These are phyloP conservation scores for Actinomortierella wolfii DNA, from an alignment of 371 early-diverging fungal genomes.

Conservation along the genomic window DNA sequence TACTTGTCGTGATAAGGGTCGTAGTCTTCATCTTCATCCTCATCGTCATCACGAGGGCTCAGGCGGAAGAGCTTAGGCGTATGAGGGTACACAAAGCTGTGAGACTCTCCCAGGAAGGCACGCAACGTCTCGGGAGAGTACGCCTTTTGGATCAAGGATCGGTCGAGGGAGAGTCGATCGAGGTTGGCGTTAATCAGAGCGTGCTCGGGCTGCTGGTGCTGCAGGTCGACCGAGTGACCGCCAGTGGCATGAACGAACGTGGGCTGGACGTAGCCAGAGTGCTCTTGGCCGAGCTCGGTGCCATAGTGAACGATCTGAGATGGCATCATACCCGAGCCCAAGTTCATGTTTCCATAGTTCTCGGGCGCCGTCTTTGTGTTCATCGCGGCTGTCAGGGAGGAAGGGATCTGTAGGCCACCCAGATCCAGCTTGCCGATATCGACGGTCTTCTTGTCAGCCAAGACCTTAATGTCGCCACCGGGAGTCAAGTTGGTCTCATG, in stretches of 20 bases:
- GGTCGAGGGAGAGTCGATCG: neutral
- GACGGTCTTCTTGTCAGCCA: constrained; percentile 2
- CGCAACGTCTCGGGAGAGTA: too few relatives aligned
- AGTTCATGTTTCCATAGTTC: constrained; percentile 42
- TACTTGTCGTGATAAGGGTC: too few relatives aligned
- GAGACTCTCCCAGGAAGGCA: too few relatives aligned
- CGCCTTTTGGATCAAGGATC: too few relatives aligned
- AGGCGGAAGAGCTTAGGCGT: too few relatives aligned
- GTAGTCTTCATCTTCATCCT: too few relatives aligned
- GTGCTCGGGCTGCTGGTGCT: constrained; percentile 27
- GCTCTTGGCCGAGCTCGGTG: constrained; percentile 24
- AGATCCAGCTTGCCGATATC: constrained; percentile 15
- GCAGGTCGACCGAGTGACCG: constrained; percentile 17
- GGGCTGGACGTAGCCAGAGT: constrained; percentile 23
- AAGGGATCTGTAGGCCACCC: constrained; percentile 22
- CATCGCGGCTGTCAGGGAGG: constrained; percentile 15
- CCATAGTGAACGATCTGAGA: constrained; percentile 37
- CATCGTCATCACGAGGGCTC: too few relatives aligned
- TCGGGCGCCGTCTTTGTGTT: constrained; percentile 28
- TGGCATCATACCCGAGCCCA: constrained; percentile 38
- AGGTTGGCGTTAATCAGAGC: constrained; percentile 21
- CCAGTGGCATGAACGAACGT: constrained; percentile 25
- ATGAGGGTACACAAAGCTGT: too few relatives aligned
- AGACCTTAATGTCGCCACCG: constrained; percentile 1
- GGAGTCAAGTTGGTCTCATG: constrained; percentile 17